Percentiles rank a stretch among this genome's conserved stretches.
Evolutionary conservation across 1,139 yeast species (phyloP).

Genomic region (Protomyces inouyei): DNA sequence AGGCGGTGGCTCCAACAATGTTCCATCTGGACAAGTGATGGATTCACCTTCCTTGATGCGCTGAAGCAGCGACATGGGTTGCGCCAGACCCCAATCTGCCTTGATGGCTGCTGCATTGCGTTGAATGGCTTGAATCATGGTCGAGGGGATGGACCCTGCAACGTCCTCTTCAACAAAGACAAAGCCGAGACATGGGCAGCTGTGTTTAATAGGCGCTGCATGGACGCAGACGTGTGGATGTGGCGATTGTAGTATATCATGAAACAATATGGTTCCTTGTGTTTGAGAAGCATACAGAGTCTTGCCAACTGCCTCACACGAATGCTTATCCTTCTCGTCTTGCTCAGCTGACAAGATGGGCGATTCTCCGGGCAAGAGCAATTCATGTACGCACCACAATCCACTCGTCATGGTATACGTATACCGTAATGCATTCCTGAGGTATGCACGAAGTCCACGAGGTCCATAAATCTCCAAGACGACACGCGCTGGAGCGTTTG

Average conservation of each 20-base stretch:
- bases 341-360: neutral
- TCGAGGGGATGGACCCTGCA: constrained; percentile 5
- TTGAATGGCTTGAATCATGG: neutral
- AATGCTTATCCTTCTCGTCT: neutral
- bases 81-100: neutral
- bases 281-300: neutral
- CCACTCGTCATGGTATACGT: constrained; percentile 9
- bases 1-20: constrained; percentile 9
- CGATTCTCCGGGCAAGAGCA: constrained; percentile 20
- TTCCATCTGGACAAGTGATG: constrained; percentile 10
- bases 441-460: constrained; percentile 13
- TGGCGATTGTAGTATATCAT: constrained; percentile 1
- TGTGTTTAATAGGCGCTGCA: constrained; percentile 23
- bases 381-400: constrained; percentile 15
- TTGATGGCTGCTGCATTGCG: neutral
- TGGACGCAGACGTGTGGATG: constrained; percentile 1
- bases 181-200: constrained; percentile 18
- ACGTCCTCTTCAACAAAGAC: constrained; percentile 5
- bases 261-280: neutral
- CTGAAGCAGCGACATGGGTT: constrained; percentile 17
- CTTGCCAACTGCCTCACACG: constrained; percentile 12
- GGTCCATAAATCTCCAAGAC: constrained; percentile 24
- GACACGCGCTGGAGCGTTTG: neutral
- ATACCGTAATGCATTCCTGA: constrained; percentile 3
- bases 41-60: constrained; percentile 1